Percentiles rank a stretch among this genome's conserved stretches.
Evolutionary conservation across 2,329 filamentous ascomycete species (phyloP).

Genomic region (Monilinia vaccinii-corymbosi): DNA sequence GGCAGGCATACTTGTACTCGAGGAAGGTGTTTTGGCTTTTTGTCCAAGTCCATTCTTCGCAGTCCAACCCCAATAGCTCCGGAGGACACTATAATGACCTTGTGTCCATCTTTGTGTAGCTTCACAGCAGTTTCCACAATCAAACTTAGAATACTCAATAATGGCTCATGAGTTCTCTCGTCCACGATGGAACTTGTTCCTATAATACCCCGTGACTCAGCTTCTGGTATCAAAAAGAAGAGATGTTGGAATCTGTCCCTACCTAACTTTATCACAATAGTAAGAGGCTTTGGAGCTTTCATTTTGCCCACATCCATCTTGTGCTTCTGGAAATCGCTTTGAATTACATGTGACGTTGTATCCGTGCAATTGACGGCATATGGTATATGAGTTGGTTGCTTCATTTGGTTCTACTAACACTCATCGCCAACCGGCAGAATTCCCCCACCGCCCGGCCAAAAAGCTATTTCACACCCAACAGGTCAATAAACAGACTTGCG

Average conservation of each 20-base stretch:
- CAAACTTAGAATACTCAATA: slow-evolving; percentile 79
- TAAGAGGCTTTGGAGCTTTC: slow-evolving; percentile 47
- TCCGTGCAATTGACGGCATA: no score
- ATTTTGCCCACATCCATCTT: slow-evolving; percentile 29
- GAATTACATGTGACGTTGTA: background rate
- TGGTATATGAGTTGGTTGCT: background rate
- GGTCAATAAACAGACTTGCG: background rate
- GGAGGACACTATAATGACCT: slow-evolving; percentile 92
- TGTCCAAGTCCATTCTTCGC: slow-evolving; percentile 78
- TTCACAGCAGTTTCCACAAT: slow-evolving; percentile 92
- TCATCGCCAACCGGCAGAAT: background rate
- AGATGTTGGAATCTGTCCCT: slow-evolving; percentile 12
- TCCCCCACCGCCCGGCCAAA: background rate
- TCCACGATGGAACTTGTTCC: slow-evolving; percentile 99
- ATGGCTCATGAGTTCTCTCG: slow-evolving; percentile 86
- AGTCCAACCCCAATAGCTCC: slow-evolving; percentile 93
- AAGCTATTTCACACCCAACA: background rate
- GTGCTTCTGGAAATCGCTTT: background rate
- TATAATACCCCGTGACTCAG: slow-evolving; percentile 32
- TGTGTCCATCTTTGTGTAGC: slow-evolving; percentile 82
- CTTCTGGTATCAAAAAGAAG: background rate
- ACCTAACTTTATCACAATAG: slow-evolving; percentile 63
- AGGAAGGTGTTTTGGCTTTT: slow-evolving; percentile 81
- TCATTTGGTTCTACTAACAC: background rate
- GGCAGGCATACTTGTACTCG: slow-evolving; percentile 59